phyloP scores from a whole-genome alignment of 371 early-diverging fungal species.

The Lichtheimia ramosa region DNA sequence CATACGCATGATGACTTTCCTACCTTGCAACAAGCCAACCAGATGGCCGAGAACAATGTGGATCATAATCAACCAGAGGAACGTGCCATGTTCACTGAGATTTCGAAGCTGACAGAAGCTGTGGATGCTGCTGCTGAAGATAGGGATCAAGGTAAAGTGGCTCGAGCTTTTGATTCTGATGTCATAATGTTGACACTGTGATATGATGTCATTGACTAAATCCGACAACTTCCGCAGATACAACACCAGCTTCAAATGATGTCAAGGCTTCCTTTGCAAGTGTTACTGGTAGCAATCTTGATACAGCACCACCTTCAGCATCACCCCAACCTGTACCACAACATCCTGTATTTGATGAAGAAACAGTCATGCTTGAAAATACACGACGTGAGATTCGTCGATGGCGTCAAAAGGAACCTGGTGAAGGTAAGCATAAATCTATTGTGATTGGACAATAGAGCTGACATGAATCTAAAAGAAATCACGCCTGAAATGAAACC shows the following conservation, averaged over 20 bases:
- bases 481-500: slow-evolving; percentile 9
- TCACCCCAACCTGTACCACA: slow-evolving; percentile 22
- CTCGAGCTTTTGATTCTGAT: not conserved
- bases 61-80: slow-evolving; percentile 13
- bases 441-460: not conserved
- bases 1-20: slow-evolving; percentile 38
- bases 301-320: slow-evolving; percentile 43
- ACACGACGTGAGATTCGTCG: slow-evolving; percentile 34
- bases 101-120: slow-evolving; percentile 24
- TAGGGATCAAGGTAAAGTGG: not conserved
- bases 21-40: slow-evolving; percentile 28
- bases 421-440: slow-evolving; percentile 19
- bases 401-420: slow-evolving; percentile 13
- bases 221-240: not conserved
- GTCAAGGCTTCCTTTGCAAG: slow-evolving; percentile 30
- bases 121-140: slow-evolving; percentile 15
- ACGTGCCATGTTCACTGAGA: slow-evolving; percentile 27
- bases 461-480: slow-evolving; percentile 4
- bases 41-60: slow-evolving; percentile 29
- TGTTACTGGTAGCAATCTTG: slow-evolving; percentile 33
- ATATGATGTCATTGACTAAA: not conserved
- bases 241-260: not conserved
- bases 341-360: slow-evolving; percentile 39
- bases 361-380: slow-evolving; percentile 24
- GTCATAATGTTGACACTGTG: not conserved